Evolutionary conservation across 306 rosid genomes (phyloP).

Genomic region (Cicer chorassanicum): DNA sequence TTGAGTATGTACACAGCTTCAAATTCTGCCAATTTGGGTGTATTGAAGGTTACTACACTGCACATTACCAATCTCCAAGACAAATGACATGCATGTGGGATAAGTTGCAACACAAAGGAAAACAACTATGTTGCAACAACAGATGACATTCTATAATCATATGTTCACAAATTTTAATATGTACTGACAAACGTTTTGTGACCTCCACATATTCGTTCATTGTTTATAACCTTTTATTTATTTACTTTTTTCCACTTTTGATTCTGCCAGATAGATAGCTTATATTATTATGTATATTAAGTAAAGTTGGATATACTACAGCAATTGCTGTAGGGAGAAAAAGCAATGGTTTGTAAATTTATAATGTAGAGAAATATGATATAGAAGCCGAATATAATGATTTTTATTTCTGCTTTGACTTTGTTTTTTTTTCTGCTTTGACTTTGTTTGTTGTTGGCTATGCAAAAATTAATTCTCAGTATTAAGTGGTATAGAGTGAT

Average conservation of each 20-base stretch:
- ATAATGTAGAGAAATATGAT: not conserved
- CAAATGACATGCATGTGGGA: slow-evolving; percentile 56
- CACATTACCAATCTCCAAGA: slow-evolving; percentile 82
- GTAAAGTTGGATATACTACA: slow-evolving; percentile 2
- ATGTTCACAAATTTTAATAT: not conserved
- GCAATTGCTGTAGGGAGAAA: slow-evolving; percentile 1
- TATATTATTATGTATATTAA: not conserved
- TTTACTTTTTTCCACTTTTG: not conserved
- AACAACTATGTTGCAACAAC: slow-evolving; percentile 12
- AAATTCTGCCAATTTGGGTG: slow-evolving; percentile 78
- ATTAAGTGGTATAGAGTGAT: too few relatives aligned
- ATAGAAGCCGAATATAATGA: too few relatives aligned
- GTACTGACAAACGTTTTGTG: not conserved
- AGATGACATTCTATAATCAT: slow-evolving; percentile 24
- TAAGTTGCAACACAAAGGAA: slow-evolving; percentile 28
- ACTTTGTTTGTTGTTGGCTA: not conserved
- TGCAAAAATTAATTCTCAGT: too few relatives aligned
- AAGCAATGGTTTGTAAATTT: not conserved
- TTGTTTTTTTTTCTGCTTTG: not conserved
- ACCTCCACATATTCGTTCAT: not conserved
- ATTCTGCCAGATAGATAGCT: not conserved
- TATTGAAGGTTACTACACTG: slow-evolving; percentile 65
- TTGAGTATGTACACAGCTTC: slow-evolving; percentile 60
- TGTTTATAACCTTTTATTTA: slow-evolving; percentile 8
- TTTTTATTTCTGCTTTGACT: too few relatives aligned